phyloP scores from a whole-genome alignment of 768 basidiomycete species.

The Macrolepiota fuliginosa region DNA sequence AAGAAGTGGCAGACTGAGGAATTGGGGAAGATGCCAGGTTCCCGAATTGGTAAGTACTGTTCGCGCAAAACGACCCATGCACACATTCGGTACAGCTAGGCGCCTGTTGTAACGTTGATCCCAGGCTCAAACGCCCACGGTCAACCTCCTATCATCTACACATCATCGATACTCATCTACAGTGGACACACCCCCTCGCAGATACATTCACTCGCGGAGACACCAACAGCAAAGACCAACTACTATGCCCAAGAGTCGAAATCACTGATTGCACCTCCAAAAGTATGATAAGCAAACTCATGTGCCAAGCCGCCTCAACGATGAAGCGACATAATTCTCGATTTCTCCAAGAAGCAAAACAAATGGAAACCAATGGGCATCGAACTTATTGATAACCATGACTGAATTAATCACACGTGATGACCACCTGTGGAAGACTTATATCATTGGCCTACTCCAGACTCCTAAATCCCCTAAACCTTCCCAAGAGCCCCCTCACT shows the following conservation, averaged over 20 bases:
- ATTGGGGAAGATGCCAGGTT: too few species aligned
- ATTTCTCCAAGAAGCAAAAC: background rate
- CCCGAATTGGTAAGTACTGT: too few species aligned
- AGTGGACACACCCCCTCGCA: background rate
- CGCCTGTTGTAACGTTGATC: too few species aligned
- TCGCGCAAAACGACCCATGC: too few species aligned
- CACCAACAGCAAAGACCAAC: background rate
- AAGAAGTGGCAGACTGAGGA: too few species aligned
- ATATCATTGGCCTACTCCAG: constrained; percentile 5
- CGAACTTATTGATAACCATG: background rate
- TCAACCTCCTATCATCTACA: too few species aligned
- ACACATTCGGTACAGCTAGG: too few species aligned
- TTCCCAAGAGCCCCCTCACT: constrained; percentile 1
- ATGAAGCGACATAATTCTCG: background rate
- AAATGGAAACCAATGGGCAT: background rate
- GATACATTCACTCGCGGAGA: background rate
- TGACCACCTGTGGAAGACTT: constrained; percentile 11
- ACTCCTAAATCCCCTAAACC: constrained; percentile 9
- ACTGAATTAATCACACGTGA: constrained; percentile 8
- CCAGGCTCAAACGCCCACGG: too few species aligned
- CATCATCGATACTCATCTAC: background rate
- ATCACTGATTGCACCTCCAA: background rate
- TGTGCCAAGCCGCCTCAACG: background rate
- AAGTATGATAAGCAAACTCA: too few species aligned
- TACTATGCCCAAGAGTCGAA: background rate